phyloP scores from a whole-genome alignment of 1,284 basidiomycete genomes.

The Cryptococcus jaspeensis region DNA sequence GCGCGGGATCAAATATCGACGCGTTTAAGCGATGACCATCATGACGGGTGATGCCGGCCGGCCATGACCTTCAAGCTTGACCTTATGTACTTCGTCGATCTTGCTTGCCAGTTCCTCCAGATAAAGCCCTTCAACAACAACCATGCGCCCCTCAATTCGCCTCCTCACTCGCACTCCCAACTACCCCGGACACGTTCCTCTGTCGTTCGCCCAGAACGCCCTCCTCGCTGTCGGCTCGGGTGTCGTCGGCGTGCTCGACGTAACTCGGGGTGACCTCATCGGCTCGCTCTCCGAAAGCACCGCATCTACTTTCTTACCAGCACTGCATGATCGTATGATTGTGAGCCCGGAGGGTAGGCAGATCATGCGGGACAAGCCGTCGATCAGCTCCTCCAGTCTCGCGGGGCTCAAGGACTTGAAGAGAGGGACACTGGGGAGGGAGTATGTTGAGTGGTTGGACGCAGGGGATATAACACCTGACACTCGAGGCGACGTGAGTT shows the following conservation, averaged over 20 bases:
- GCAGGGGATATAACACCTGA: slow-evolving; percentile 91
- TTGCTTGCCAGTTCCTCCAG: too few relatives aligned
- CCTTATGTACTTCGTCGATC: too few relatives aligned
- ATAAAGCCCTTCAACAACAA: background rate
- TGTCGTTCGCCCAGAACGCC: slow-evolving; percentile 76
- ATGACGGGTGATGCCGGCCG: too few relatives aligned
- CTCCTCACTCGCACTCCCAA: slow-evolving; percentile 17
- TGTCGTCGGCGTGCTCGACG: slow-evolving; percentile 76
- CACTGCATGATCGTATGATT: slow-evolving; percentile 76
- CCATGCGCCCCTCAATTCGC: slow-evolving; percentile 9
- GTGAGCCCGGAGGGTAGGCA: slow-evolving; percentile 73
- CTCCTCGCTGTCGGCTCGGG: slow-evolving; percentile 85
- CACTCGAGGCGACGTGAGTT: slow-evolving; percentile 78
- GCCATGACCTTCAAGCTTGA: too few relatives aligned
- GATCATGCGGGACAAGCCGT: slow-evolving; percentile 79
- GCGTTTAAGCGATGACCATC: too few relatives aligned
- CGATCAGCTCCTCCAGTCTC: slow-evolving; percentile 74
- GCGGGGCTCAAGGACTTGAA: slow-evolving; percentile 66
- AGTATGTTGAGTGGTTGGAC: slow-evolving; percentile 89
- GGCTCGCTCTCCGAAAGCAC: slow-evolving; percentile 89
- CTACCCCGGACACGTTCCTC: slow-evolving; percentile 73
- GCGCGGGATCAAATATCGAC: too few relatives aligned
- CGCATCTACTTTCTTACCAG: slow-evolving; percentile 74
- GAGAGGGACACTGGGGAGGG: slow-evolving; percentile 79
- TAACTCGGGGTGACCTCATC: slow-evolving; percentile 86